Percentiles rank a stretch among this genome's conserved stretches.
phyloP scores from a whole-genome alignment of 768 basidiomycete genomes.

The Goffeauzyma gilvescens region DNA sequence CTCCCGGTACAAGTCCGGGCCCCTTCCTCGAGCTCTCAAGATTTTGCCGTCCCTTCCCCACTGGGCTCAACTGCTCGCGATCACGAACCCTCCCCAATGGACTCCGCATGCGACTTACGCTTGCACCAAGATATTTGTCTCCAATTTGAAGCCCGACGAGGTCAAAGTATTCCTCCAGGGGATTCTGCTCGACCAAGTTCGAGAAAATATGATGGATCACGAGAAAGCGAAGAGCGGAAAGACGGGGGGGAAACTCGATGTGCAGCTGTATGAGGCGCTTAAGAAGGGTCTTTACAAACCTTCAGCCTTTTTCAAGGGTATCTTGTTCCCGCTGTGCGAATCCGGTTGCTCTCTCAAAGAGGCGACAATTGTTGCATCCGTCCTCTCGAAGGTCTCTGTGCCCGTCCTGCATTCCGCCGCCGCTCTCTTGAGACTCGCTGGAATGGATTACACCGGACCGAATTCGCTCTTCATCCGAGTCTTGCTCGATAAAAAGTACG shows the following conservation, averaged over 20 bases:
- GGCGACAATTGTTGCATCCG: constrained; percentile 80
- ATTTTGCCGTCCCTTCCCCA: constrained; percentile 85
- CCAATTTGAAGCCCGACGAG: constrained; percentile 87
- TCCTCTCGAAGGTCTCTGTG: constrained; percentile 73
- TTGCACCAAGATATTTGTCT: constrained; percentile 86
- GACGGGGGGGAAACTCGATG: constrained; percentile 54
- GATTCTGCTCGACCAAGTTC: constrained; percentile 69
- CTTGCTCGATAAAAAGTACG: constrained; percentile 90
- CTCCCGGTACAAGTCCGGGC: constrained; percentile 74
- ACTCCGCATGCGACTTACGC: constrained; percentile 85
- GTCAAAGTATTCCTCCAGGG: constrained; percentile 81
- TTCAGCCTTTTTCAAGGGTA: constrained; percentile 93
- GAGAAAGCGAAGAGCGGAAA: constrained; percentile 8
- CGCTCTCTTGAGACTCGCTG: constrained; percentile 73
- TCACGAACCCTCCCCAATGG: constrained; percentile 85
- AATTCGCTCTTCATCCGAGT: constrained; percentile 95
- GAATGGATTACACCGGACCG: constrained; percentile 91
- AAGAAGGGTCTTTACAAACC: constrained; percentile 89
- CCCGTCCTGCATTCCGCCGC: constrained; percentile 95
- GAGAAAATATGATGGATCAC: constrained; percentile 64
- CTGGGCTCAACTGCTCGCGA: constrained; percentile 86
- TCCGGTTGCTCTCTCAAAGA: constrained; percentile 82
- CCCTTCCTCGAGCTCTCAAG: constrained; percentile 93
- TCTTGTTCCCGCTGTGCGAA: constrained; percentile 85
- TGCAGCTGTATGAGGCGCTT: constrained; percentile 83